Evolutionary conservation across 2,329 filamentous ascomycete genomes (phyloP).

Genomic region (Diaporthe aspalathi): DNA sequence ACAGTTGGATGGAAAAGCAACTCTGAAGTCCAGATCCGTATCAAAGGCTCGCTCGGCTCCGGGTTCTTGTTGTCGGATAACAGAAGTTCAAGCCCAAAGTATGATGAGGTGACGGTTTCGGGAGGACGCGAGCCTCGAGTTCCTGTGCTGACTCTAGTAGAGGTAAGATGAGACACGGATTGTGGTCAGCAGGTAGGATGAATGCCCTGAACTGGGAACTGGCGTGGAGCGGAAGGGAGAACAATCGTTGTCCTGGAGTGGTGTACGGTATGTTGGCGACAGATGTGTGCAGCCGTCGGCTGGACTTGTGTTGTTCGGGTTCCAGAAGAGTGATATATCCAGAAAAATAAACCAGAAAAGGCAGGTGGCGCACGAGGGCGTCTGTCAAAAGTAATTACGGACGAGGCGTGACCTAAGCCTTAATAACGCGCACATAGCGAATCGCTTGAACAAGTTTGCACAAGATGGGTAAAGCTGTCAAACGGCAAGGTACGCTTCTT

Average conservation of each 20-base stretch:
- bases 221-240: not conserved
- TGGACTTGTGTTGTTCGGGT: no score
- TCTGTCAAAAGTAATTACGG: not conserved
- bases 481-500: conserved; percentile 3
- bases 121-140: not conserved
- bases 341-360: no score
- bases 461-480: not conserved
- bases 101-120: not conserved
- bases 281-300: not conserved
- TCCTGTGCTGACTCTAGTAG: not conserved
- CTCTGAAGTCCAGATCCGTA: not conserved
- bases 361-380: not conserved
- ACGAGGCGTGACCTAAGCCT: not conserved
- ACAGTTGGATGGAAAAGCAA: not conserved
- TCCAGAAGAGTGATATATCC: not conserved
- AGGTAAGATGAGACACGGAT: conserved; percentile 1
- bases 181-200: conserved; percentile 8
- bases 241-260: not conserved
- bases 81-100: not conserved
- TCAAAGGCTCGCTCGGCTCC: not conserved
- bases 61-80: not conserved
- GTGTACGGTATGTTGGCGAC: not conserved
- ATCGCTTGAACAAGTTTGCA: not conserved
- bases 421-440: not conserved
- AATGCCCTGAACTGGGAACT: not conserved